Base-by-base conservation (phyloP, 352 stramenopile species). In the Detonula confervacea region DNA sequence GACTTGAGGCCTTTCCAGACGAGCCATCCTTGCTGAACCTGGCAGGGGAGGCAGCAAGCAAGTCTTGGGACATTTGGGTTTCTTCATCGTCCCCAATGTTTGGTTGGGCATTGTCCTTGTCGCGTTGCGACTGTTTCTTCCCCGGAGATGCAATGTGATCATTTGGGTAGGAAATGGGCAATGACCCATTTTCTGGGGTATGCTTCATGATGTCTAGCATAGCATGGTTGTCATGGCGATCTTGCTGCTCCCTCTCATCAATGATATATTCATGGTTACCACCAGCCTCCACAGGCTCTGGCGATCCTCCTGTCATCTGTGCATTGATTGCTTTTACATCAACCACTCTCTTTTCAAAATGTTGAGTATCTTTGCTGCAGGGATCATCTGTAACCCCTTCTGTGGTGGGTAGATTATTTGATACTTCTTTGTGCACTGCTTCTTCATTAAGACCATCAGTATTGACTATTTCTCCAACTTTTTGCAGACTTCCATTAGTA, bases 31-130 rank as follows among this genome's bases (percentile, higher is more conserved):
- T 7, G 0, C 59, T 47, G n/a, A 46, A 49, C 44, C 59, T 59
- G 12, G 42, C 14, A 24, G 68, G 68, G 54, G 63, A 73, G n/a
- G 42, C 4, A 22, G 64, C 56, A 37, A 84, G 62, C 29, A 85
- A 71, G 78, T 85, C 77, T 42, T 85, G 77, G 0, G 71, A 79
- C 49, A 57, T 2, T 47, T 85, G 61, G 51, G 63, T 66, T 73
- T 52, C 49, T 25, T n/a, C 18, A 47, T 67, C 47, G 5, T 66
- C 49, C 25, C 54, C 44, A 51, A 35, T 12, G 35, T 42, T 44
- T 52, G 66, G 29, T 62, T 46, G 39, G 51, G 24, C 7, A 22
- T 59, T 59, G 24, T 37, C 20, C 8, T 37, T 9, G n/a, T n/a
- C n/a, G n/a, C n/a, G 20, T 6, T 29, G 30, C 11, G 52, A n/a